Evolutionary conservation across 805 yeast species (phyloP).

Genomic region (Ogataea philodendri): DNA sequence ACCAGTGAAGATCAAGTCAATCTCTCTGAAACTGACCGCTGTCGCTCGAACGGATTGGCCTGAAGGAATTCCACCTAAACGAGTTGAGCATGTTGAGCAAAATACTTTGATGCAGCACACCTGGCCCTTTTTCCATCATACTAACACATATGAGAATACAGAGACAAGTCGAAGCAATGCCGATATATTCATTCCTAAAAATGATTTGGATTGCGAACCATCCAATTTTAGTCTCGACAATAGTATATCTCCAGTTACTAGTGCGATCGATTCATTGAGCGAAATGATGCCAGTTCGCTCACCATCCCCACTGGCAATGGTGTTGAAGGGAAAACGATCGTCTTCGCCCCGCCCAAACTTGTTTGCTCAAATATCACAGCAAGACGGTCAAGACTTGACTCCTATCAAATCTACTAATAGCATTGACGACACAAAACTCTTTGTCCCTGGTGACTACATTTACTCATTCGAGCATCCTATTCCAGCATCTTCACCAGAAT

Average conservation of each 20-base stretch:
- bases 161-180: conserved; percentile 45
- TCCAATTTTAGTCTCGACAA: conserved; percentile 38
- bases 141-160: conserved; percentile 28
- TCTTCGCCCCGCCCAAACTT: conserved; percentile 24
- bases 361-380: conserved; percentile 16
- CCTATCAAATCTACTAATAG: conserved; percentile 26
- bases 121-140: conserved; percentile 79
- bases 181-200: conserved; percentile 39
- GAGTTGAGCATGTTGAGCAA: conserved; percentile 60
- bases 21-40: conserved; percentile 65
- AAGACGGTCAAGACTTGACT: conserved; percentile 21
- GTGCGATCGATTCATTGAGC: conserved; percentile 18
- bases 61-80: conserved; percentile 94
- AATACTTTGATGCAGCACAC: conserved; percentile 70
- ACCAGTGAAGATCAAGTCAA: conserved; percentile 65
- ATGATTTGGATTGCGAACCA: conserved; percentile 33
- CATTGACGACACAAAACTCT: conserved; percentile 37
- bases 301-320: conserved; percentile 29
- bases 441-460: conserved; percentile 86
- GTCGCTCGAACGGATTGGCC: conserved; percentile 89
- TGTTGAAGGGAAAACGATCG: conserved; percentile 26
- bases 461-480: conserved; percentile 90
- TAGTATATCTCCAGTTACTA: conserved; percentile 31
- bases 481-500: conserved; percentile 79
- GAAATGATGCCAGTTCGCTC: conserved; percentile 27